phyloP scores from a whole-genome alignment of 495 filamentous ascomycete genomes.

The Penicillium verhagenii region DNA sequence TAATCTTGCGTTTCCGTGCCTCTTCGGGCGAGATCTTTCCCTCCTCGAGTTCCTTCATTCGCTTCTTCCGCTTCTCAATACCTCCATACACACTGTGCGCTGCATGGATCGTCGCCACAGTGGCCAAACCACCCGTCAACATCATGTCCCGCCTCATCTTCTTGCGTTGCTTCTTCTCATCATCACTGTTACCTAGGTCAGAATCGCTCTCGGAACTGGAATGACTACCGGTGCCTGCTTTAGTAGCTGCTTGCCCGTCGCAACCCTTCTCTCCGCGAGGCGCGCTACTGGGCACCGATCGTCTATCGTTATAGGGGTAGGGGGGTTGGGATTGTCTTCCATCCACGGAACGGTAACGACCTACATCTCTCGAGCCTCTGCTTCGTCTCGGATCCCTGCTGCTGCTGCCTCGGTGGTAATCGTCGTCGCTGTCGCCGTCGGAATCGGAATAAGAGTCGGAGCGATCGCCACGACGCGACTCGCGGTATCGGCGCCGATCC shows the following conservation, averaged over 20 bases:
- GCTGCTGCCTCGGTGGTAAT: conserved; percentile 36
- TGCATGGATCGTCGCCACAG: conserved; percentile 86
- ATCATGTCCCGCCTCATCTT: conserved; percentile 84
- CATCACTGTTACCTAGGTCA: conserved; percentile 70
- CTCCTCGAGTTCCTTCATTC: conserved; percentile 67
- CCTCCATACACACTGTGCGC: conserved; percentile 75
- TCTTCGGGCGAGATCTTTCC: conserved; percentile 78
- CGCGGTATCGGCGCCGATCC: conserved; percentile 10
- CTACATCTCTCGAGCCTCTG: conserved; percentile 53
- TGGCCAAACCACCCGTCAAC: conserved; percentile 78
- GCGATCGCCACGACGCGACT: conserved; percentile 13
- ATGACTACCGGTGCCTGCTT: conserved; percentile 52
- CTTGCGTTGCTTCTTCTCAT: conserved; percentile 70
- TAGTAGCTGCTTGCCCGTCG: background rate
- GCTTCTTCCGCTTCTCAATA: conserved; percentile 69
- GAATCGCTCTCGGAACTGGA: conserved; percentile 48
- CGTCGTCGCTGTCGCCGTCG: conserved; percentile 52
- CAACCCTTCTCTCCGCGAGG: conserved; percentile 10
- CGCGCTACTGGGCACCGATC: conserved; percentile 11
- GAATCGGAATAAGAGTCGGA: conserved; percentile 37
- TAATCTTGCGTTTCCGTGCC: conserved; percentile 71
- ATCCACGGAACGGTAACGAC: conserved; percentile 35
- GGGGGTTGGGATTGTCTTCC: conserved; percentile 17
- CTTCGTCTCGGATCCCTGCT: conserved; percentile 45
- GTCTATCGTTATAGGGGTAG: background rate